Conservation (phyloP, 306 rosid species). For the Rosa chinensis region DNA sequence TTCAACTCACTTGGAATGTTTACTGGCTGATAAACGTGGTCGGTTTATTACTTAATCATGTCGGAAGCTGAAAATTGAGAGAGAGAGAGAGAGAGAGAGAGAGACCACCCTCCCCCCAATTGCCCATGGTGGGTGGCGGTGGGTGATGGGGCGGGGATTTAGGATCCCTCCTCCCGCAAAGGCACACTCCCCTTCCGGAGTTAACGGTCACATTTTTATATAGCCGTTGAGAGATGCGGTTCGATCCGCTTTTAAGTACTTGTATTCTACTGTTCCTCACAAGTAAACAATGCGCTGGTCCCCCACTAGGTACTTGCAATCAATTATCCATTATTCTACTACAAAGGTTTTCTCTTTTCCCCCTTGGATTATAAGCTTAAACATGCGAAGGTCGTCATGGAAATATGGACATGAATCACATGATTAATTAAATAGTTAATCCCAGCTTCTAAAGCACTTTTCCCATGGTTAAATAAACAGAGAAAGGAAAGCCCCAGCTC, state of each 20-base stretch:
- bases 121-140: slow-evolving; percentile 9
- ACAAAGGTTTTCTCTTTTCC: background rate
- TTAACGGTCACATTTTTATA: slow-evolving; percentile 23
- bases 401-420: background rate
- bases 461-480: background rate
- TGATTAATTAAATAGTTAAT: background rate
- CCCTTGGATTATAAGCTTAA: background rate
- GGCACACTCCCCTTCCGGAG: slow-evolving; percentile 19
- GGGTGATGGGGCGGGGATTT: slow-evolving; percentile 22
- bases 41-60: slow-evolving; percentile 8
- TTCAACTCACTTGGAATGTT: background rate
- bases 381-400: no score
- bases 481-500: background rate
- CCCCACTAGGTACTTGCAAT: background rate
- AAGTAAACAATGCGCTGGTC: background rate
- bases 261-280: background rate
- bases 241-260: background rate
- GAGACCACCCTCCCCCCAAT: background rate
- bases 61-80: no score
- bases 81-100: background rate
- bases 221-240: background rate
- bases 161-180: slow-evolving; percentile 17
- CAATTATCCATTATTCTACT: background rate
- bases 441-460: background rate
- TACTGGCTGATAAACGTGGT: slow-evolving; percentile 20